phyloP scores from a whole-genome alignment of 345 rosid species.

The Acer yangbiense region DNA sequence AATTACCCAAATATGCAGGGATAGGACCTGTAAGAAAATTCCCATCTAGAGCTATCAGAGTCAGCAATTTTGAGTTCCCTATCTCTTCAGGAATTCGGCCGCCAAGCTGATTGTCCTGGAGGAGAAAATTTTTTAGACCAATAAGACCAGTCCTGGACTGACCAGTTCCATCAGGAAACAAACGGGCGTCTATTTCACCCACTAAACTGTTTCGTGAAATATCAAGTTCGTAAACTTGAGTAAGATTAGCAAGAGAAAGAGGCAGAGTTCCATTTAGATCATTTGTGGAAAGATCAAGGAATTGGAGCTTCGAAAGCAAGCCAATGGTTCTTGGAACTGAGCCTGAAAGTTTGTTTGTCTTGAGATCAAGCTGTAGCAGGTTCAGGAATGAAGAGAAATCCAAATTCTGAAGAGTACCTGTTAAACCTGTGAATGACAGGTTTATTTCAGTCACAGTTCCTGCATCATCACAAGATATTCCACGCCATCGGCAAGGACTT shows the following conservation, averaged over 20 bases:
- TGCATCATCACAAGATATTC: background rate
- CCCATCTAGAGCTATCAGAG: background rate
- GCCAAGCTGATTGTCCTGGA: background rate
- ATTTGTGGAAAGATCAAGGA: slow-evolving; percentile 30
- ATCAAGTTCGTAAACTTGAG: slow-evolving; percentile 33
- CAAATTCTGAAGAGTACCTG: slow-evolving; percentile 27
- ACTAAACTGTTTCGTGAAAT: slow-evolving; percentile 24
- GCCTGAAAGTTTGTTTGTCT: slow-evolving; percentile 19
- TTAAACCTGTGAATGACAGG: slow-evolving; percentile 8
- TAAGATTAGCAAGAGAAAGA: slow-evolving; percentile 28
- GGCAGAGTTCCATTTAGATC: slow-evolving; percentile 25
- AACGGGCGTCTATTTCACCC: background rate
- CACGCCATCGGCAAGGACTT: background rate
- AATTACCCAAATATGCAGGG: slow-evolving; percentile 22
- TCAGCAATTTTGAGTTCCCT: slow-evolving; percentile 15
- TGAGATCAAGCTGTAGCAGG: slow-evolving; percentile 27
- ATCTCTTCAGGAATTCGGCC: slow-evolving; percentile 17
- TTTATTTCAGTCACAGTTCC: slow-evolving; percentile 19
- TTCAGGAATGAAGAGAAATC: slow-evolving; percentile 29
- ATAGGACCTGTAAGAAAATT: slow-evolving; percentile 16
- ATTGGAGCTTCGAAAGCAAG: slow-evolving; percentile 21
- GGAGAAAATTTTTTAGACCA: slow-evolving; percentile 3
- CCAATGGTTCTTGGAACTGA: slow-evolving; percentile 30
- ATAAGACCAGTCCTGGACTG: background rate
- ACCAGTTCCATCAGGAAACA: slow-evolving; percentile 10